These are phyloP conservation scores for Debaryomyces hansenii DNA, from an alignment of 805 yeast species.

Conservation along the genomic window DNA sequence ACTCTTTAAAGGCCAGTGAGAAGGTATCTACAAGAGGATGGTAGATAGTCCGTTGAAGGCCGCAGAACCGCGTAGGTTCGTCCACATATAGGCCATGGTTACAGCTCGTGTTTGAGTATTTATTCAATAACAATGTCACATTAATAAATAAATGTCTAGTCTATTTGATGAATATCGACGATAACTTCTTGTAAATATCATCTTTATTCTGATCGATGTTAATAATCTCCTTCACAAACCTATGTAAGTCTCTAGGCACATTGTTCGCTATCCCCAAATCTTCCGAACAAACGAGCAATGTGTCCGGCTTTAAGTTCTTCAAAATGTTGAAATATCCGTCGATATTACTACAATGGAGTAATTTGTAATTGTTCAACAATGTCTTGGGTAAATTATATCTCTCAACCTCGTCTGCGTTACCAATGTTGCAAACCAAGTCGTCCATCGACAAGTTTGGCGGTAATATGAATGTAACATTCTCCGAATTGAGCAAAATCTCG, in stretches of 20 bases:
- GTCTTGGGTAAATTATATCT: conserved; percentile 20
- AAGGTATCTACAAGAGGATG: conserved; percentile 54
- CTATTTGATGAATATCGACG: conserved; percentile 13
- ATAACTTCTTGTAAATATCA: conserved; percentile 13
- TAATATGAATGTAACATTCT: conserved; percentile 43
- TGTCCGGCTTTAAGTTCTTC: conserved; percentile 42
- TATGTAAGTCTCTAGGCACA: conserved; percentile 34
- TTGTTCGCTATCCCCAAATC: conserved; percentile 37
- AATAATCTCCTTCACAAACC: conserved; percentile 39
- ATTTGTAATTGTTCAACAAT: conserved; percentile 33
- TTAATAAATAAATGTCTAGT: not conserved
- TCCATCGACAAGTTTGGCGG: conserved; percentile 44
- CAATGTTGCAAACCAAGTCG: conserved; percentile 24
- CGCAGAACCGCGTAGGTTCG: not conserved
- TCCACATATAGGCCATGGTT: not conserved
- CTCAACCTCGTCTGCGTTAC: not conserved
- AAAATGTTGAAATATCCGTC: conserved; percentile 40
- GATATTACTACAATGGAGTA: conserved; percentile 38
- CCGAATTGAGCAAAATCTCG: conserved; percentile 36
- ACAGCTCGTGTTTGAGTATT: not conserved
- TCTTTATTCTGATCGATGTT: conserved; percentile 17
- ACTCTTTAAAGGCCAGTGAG: conserved; percentile 46
- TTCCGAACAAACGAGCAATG: conserved; percentile 39
- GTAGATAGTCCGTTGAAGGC: conserved; percentile 27
- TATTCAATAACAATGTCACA: not conserved